These are phyloP conservation scores for Cenchrus purpureus DNA, from an alignment of 176 grass and related monocot species.

Conservation along the genomic window DNA sequence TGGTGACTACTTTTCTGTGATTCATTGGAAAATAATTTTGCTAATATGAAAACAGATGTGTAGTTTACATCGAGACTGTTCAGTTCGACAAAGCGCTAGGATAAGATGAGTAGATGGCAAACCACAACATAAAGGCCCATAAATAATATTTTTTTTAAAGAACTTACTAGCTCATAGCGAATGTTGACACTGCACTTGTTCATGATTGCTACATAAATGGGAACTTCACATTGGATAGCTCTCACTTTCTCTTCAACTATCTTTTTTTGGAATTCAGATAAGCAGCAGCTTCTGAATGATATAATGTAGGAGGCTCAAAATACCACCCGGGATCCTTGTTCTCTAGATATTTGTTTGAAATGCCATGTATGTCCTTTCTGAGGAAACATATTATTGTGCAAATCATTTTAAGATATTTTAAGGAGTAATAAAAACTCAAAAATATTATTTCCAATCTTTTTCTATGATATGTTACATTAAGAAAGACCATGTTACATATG, in stretches of 20 bases:
- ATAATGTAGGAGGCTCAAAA: background rate
- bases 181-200: conserved; percentile 6
- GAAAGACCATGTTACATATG: too few species aligned
- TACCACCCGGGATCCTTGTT: background rate
- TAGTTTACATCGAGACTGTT: background rate
- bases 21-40: background rate
- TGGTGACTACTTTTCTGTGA: background rate
- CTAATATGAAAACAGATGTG: background rate
- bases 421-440: background rate
- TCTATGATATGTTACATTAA: background rate
- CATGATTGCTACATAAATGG: conserved; percentile 40
- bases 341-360: background rate
- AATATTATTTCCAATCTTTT: background rate
- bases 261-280: conserved; percentile 30
- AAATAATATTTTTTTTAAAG: background rate
- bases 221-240: conserved; percentile 16
- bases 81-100: background rate
- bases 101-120: background rate
- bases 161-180: conserved; percentile 23
- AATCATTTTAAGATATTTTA: background rate
- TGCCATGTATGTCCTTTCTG: background rate
- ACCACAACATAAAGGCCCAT: background rate
- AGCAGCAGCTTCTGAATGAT: background rate
- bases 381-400: background rate
- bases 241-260: conserved; percentile 33